phyloP scores from a whole-genome alignment of 768 basidiomycete species.

The Leccinellum albellum region DNA sequence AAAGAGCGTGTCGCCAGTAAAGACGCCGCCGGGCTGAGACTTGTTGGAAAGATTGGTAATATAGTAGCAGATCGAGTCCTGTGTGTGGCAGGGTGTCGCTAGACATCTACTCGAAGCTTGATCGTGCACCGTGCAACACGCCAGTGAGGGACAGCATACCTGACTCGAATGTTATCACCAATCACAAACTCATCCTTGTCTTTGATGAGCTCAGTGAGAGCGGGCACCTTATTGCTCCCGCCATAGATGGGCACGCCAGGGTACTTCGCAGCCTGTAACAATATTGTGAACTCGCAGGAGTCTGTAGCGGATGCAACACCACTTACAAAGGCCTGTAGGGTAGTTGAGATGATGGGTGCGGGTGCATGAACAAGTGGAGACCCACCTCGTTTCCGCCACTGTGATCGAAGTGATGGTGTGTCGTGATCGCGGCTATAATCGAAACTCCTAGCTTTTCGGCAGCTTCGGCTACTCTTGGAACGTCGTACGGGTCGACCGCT shows the following conservation, averaged over 20 bases:
- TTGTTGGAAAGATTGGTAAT: slow-evolving; percentile 48
- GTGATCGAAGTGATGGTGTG: slow-evolving; percentile 91
- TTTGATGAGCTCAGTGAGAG: slow-evolving; percentile 68
- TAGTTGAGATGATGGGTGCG: slow-evolving; percentile 10
- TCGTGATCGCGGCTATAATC: slow-evolving; percentile 76
- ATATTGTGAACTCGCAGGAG: neutral
- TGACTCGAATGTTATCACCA: slow-evolving; percentile 60
- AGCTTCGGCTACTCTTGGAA: slow-evolving; percentile 59
- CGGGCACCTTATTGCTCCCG: slow-evolving; percentile 67
- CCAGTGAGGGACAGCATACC: slow-evolving; percentile 35
- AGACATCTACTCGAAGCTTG: slow-evolving; percentile 52
- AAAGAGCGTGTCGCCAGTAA: slow-evolving; percentile 95
- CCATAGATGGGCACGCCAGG: slow-evolving; percentile 64
- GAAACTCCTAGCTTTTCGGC: slow-evolving; percentile 61
- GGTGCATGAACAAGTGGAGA: neutral
- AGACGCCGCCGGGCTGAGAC: slow-evolving; percentile 68
- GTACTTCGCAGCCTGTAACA: slow-evolving; percentile 38
- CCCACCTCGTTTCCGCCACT: slow-evolving; percentile 80
- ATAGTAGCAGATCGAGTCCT: slow-evolving; percentile 93
- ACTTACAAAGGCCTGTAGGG: slow-evolving; percentile 30
- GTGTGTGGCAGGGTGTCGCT: slow-evolving; percentile 91
- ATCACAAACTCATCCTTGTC: slow-evolving; percentile 79
- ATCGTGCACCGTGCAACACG: neutral
- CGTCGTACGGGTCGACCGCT: slow-evolving; percentile 78
- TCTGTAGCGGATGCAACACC: neutral